phyloP scores from a whole-genome alignment of 106 monocot species.

The Agapanthus africanus region DNA sequence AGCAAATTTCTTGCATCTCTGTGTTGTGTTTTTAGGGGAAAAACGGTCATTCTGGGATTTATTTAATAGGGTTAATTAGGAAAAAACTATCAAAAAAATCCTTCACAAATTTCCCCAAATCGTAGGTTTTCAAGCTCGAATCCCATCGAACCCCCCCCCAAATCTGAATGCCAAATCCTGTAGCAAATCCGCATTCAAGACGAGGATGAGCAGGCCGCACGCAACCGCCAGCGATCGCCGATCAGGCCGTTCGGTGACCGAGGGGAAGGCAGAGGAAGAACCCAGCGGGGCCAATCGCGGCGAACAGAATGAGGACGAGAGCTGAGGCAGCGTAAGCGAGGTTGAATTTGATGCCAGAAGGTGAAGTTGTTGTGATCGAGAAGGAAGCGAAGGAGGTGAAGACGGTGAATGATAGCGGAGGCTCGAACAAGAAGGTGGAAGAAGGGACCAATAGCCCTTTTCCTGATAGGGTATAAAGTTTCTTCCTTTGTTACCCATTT shows the following conservation, averaged over 20 bases:
- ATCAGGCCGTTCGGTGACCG: neutral
- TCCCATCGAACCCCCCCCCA: neutral
- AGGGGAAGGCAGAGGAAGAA: neutral
- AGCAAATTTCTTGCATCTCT: too few species aligned
- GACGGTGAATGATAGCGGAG: neutral
- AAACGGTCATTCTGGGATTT: too few species aligned
- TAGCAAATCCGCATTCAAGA: neutral
- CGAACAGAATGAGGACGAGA: neutral
- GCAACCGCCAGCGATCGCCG: too few species aligned
- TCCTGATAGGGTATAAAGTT: conserved; percentile 1
- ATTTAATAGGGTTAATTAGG: too few species aligned
- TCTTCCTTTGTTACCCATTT: neutral
- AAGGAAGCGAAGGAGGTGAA: too few species aligned
- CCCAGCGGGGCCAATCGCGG: neutral
- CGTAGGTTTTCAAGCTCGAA: neutral
- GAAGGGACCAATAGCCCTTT: conserved; percentile 1
- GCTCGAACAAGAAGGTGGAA: neutral
- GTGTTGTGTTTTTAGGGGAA: too few species aligned
- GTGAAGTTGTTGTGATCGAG: neutral
- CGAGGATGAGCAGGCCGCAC: too few species aligned
- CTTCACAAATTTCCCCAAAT: neutral
- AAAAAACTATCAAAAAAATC: too few species aligned
- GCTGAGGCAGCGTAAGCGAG: neutral
- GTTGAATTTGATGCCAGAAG: neutral
- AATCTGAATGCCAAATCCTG: neutral